A percentile compares a stretch with the other conserved stretches of the same genome.
Evolutionary conservation across 192 early-diverging fungal species (phyloP).

Genomic region (Linnemannia elongata): DNA sequence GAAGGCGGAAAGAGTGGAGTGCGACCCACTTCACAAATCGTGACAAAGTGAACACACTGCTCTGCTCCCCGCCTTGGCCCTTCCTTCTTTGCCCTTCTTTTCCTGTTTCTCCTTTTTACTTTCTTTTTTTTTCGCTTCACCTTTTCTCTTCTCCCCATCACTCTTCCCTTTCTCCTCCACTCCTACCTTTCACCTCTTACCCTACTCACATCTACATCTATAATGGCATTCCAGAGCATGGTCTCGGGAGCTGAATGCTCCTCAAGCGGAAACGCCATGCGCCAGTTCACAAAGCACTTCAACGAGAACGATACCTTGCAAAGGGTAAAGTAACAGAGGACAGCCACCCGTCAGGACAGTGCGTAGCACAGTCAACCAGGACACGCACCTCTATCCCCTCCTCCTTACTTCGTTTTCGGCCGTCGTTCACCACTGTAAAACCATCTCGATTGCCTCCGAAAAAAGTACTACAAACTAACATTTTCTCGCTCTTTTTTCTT

Average conservation of each 20-base stretch:
- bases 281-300: slow-evolving; percentile 86
- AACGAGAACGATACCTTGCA: slow-evolving; percentile 81
- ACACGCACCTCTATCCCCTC: not conserved
- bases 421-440: not conserved
- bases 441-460: too few species aligned
- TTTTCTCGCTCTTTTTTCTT: not conserved
- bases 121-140: not conserved
- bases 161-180: not conserved
- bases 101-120: not conserved
- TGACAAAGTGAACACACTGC: not conserved
- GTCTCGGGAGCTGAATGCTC: slow-evolving; percentile 78
- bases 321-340: slow-evolving; percentile 65
- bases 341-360: not conserved
- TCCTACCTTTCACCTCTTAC: not conserved
- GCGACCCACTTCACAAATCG: not conserved
- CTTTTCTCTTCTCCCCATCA: not conserved
- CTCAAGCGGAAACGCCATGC: slow-evolving; percentile 79
- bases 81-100: not conserved
- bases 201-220: not conserved
- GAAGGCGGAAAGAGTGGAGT: too few species aligned
- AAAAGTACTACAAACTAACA: not conserved
- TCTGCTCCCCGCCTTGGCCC: slow-evolving; percentile 8
- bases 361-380: not conserved
- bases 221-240: slow-evolving; percentile 55
- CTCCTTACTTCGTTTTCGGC: not conserved